Percentiles rank a stretch among this genome's conserved stretches.
Conservation (phyloP, 805 yeast species). For the Candida quercuum region DNA sequence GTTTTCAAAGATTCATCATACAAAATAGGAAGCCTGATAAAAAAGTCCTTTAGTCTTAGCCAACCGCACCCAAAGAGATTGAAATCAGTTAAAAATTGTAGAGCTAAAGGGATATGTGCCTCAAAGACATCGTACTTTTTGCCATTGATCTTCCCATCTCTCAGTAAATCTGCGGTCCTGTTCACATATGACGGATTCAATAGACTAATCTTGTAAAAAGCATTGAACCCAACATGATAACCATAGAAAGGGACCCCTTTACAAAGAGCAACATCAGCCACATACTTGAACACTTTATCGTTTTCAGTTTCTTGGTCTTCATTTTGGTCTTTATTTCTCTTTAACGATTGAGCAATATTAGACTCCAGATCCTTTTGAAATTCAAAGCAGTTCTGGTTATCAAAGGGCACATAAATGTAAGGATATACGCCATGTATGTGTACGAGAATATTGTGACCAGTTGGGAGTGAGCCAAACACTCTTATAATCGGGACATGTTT, state of each 20-base stretch:
- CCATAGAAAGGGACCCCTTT: conserved; percentile 85
- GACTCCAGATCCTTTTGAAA: conserved; percentile 42
- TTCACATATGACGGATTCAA: conserved; percentile 55
- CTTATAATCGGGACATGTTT: conserved; percentile 69
- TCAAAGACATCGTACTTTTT: conserved; percentile 54
- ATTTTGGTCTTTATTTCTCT: conserved; percentile 11
- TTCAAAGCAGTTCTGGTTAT: conserved; percentile 37
- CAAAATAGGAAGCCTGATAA: conserved; percentile 54
- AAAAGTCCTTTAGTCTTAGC: conserved; percentile 43
- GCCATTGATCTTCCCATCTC: conserved; percentile 36
- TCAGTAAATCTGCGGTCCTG: conserved; percentile 46
- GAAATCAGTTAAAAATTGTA: conserved; percentile 80
- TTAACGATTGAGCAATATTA: conserved; percentile 34
- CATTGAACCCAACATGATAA: conserved; percentile 57
- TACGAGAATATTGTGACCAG: conserved; percentile 53
- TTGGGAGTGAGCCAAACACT: conserved; percentile 63
- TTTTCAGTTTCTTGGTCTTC: conserved; percentile 6
- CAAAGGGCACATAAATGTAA: conserved; percentile 64
- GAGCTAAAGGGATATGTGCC: conserved; percentile 68
- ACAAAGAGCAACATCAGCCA: conserved; percentile 60
- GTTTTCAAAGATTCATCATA: conserved; percentile 26
- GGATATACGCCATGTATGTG: conserved; percentile 88
- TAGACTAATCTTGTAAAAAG: conserved; percentile 64
- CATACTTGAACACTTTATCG: conserved; percentile 30
- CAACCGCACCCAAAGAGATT: conserved; percentile 84